A percentile compares a stretch with the other conserved stretches of the same genome.
These are phyloP conservation scores for Corymbia citriodora DNA, from an alignment of 441 rosid genomes.

Conservation along the genomic window DNA sequence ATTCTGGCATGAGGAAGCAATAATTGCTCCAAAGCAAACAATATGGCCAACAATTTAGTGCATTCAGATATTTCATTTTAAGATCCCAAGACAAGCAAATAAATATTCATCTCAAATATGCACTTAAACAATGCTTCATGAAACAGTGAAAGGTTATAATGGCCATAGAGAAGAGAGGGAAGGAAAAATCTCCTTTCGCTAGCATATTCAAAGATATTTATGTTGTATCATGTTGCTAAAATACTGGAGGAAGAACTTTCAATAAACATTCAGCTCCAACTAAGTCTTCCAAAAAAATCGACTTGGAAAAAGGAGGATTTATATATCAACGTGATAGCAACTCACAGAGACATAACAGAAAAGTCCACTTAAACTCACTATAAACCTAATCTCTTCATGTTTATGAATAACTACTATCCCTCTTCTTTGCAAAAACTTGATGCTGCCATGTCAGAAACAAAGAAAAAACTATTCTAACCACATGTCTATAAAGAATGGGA, in stretches of 20 bases:
- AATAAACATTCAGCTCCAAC: not conserved
- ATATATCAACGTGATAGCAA: not conserved
- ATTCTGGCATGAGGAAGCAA: not conserved
- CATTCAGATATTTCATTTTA: not conserved
- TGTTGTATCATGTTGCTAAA: not conserved
- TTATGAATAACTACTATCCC: not conserved
- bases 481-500: not conserved
- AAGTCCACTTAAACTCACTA: not conserved
- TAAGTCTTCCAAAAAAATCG: not conserved
- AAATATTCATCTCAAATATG: not conserved
- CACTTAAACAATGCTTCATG: not conserved
- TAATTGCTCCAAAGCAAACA: not conserved
- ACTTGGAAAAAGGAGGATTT: not conserved
- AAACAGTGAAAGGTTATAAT: not conserved
- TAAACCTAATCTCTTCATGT: not conserved
- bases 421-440: not conserved
- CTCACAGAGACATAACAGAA: not conserved
- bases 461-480: not conserved
- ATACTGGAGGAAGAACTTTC: not conserved
- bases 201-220: not conserved
- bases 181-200: not conserved
- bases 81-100: not conserved
- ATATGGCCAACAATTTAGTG: not conserved
- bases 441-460: not conserved
- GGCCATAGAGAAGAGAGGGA: not conserved